A percentile compares a stretch with the other conserved stretches of the same genome.
These are phyloP conservation scores for Licmophora abbreviata DNA, from an alignment of 108 stramenopile species.

Conservation along the genomic window DNA sequence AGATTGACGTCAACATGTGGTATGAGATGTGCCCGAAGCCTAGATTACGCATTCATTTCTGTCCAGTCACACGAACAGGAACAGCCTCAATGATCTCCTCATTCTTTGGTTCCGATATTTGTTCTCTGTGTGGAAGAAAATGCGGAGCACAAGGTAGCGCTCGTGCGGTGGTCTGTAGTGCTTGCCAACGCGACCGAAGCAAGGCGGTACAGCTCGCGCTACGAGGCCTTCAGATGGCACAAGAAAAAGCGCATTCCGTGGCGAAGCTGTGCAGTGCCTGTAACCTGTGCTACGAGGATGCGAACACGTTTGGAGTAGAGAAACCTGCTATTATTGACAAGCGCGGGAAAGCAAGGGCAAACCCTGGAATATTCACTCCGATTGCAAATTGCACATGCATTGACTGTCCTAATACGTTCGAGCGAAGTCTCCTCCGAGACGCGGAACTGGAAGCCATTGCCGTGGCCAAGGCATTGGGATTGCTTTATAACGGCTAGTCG, in stretches of 20 bases:
- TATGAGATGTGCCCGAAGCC: constrained; percentile 71
- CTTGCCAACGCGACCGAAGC: constrained; percentile 38
- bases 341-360: constrained; percentile 13
- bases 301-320: constrained; percentile 45
- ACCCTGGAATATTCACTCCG: constrained; percentile 30
- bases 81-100: constrained; percentile 62
- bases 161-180: constrained; percentile 53
- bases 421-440: constrained; percentile 67
- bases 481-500: neutral
- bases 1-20: constrained; percentile 61
- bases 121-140: constrained; percentile 60
- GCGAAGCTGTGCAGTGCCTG: constrained; percentile 62
- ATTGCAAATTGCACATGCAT: constrained; percentile 79
- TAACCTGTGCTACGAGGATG: constrained; percentile 63
- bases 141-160: constrained; percentile 60
- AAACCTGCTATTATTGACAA: constrained; percentile 1
- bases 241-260: constrained; percentile 32
- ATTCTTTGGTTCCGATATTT: constrained; percentile 77
- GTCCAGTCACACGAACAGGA: constrained; percentile 63
- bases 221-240: constrained; percentile 35
- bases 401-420: constrained; percentile 73
- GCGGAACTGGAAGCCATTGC: constrained; percentile 52
- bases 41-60: constrained; percentile 68
- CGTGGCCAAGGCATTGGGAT: constrained; percentile 34
- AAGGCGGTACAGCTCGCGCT: constrained; percentile 37